Percentiles rank a stretch among this genome's conserved stretches.
Evolutionary conservation across 179 eudicot genomes (phyloP).

Genomic region (Nepenthes alata): DNA sequence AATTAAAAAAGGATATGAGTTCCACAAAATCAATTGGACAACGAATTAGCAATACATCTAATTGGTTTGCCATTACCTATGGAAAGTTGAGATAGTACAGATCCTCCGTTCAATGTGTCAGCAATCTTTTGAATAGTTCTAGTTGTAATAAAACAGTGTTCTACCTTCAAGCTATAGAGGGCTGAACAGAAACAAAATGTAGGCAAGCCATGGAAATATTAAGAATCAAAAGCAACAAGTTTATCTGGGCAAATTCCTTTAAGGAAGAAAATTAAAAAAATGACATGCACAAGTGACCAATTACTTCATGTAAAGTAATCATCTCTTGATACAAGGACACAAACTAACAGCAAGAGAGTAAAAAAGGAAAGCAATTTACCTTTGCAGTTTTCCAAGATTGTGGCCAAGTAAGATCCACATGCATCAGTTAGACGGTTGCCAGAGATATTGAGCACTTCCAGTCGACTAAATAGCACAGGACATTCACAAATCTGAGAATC

Average conservation of each 20-base stretch:
- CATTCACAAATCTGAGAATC: conserved; percentile 76
- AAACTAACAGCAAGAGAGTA: background rate
- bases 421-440: conserved; percentile 92
- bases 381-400: conserved; percentile 66
- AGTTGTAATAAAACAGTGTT: conserved; percentile 76
- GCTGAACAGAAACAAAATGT: conserved; percentile 30
- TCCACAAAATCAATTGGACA: background rate
- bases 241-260: no score
- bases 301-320: no score
- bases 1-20: conserved; percentile 5
- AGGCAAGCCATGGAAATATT: background rate
- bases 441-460: conserved; percentile 89
- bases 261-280: background rate
- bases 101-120: conserved; percentile 53
- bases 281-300: background rate
- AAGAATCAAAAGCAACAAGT: background rate
- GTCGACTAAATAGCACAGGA: conserved; percentile 59
- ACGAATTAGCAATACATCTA: background rate
- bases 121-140: conserved; percentile 77
- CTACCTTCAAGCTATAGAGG: conserved; percentile 77
- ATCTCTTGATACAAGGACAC: no score
- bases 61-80: conserved; percentile 38
- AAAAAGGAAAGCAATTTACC: conserved; percentile 26
- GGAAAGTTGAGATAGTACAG: conserved; percentile 54
- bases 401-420: conserved; percentile 68